Conservation (phyloP, 140 eudicot species). For the Ambrosia hybrid region DNA sequence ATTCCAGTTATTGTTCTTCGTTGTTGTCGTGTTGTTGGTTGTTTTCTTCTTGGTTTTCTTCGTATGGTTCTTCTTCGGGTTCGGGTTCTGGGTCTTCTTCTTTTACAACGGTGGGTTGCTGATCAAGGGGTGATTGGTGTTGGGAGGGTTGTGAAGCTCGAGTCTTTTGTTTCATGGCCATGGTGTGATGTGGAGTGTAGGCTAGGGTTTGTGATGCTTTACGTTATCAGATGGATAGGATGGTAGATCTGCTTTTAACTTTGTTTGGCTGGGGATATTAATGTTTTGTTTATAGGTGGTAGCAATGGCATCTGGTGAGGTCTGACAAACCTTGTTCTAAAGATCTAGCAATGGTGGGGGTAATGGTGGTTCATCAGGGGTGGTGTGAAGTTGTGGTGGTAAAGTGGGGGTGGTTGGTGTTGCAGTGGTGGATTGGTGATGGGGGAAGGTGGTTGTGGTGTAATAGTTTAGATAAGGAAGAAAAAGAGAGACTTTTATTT, state of each 20-base stretch:
- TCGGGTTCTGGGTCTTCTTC: constrained; percentile 23
- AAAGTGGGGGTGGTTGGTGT: too few species aligned
- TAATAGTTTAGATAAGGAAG: too few species aligned
- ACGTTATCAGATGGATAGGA: background rate
- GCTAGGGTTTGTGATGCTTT: constrained; percentile 19
- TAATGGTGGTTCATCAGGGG: too few species aligned
- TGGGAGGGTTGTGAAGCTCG: constrained; percentile 37
- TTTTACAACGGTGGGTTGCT: constrained; percentile 24
- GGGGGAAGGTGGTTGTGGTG: too few species aligned
- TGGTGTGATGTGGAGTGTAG: constrained; percentile 21
- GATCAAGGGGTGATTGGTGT: constrained; percentile 13
- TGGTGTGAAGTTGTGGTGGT: too few species aligned
- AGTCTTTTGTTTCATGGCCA: constrained; percentile 78
- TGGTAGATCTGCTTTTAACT: background rate
- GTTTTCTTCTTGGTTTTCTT: background rate
- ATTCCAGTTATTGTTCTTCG: constrained; percentile 2
- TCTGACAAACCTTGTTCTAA: too few species aligned
- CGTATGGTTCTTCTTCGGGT: constrained; percentile 28
- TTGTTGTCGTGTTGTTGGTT: constrained; percentile 2
- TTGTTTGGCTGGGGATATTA: background rate
- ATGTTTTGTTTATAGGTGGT: too few species aligned
- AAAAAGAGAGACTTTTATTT: too few species aligned
- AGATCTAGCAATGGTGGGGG: too few species aligned
- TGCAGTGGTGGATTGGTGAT: too few species aligned
- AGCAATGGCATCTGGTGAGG: too few species aligned